These are phyloP conservation scores for Neofusicoccum sp. DNA, from an alignment of 2,329 filamentous ascomycete species.

Conservation along the genomic window DNA sequence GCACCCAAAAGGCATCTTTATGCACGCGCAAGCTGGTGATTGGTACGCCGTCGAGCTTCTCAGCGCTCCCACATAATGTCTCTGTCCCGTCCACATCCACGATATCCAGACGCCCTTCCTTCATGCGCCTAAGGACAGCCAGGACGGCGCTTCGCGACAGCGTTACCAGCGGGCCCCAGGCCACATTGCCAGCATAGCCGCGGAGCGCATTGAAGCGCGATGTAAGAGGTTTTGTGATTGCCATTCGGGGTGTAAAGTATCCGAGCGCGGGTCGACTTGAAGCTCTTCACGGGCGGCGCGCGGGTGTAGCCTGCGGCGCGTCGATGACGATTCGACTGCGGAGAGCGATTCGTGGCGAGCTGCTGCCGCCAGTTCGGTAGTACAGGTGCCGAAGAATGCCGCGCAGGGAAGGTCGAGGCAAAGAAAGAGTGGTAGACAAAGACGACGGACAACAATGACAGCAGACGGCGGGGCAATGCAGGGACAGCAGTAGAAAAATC, in stretches of 20 bases:
- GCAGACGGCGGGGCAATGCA: not conserved
- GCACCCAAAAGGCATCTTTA: constrained; percentile 68
- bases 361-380: not conserved
- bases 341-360: not conserved
- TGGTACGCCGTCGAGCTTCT: constrained; percentile 39
- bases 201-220: constrained; percentile 41
- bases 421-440: not conserved
- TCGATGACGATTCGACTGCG: not conserved
- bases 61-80: constrained; percentile 40
- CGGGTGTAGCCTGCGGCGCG: not conserved
- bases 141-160: constrained; percentile 47
- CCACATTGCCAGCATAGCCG: constrained; percentile 44
- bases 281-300: not conserved
- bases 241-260: constrained; percentile 25
- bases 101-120: constrained; percentile 47
- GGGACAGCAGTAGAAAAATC: not conserved
- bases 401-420: not conserved
- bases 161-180: constrained; percentile 49
- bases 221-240: constrained; percentile 37
- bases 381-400: not conserved
- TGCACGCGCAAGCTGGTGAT: constrained; percentile 59
- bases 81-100: constrained; percentile 43
- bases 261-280: not conserved
- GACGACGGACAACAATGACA: not conserved
- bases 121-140: constrained; percentile 45